A percentile compares a stretch with the other conserved stretches of the same genome.
phyloP scores from a whole-genome alignment of 2,329 filamentous ascomycete species.

The Clonostachys solani region DNA sequence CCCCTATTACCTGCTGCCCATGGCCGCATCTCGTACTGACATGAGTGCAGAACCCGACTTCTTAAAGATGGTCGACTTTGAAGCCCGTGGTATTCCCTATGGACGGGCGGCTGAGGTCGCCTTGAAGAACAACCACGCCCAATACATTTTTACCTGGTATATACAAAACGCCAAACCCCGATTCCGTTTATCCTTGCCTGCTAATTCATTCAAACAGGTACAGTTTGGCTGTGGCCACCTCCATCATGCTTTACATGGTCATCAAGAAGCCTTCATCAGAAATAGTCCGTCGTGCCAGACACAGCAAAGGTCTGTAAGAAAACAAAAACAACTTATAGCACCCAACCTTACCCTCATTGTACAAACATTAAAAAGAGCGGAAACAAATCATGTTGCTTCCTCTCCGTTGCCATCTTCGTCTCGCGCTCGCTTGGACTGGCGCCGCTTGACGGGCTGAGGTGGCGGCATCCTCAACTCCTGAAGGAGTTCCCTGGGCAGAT shows the following conservation, averaged over 20 bases:
- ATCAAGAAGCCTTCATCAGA: constrained; percentile 79
- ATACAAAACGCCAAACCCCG: constrained; percentile 18
- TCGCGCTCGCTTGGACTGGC: constrained; percentile 24
- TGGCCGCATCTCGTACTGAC: not conserved
- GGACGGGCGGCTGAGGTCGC: constrained; percentile 87
- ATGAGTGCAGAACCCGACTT: constrained; percentile 67
- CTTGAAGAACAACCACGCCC: constrained; percentile 90
- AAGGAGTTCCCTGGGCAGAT: constrained; percentile 77
- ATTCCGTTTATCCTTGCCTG: not conserved
- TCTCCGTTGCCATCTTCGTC: constrained; percentile 25
- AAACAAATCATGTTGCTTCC: constrained; percentile 26
- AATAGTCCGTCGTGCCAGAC: constrained; percentile 67
- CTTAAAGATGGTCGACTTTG: constrained; percentile 69
- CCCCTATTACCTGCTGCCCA: not conserved
- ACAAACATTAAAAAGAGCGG: constrained; percentile 4
- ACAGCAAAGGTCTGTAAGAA: constrained; percentile 32
- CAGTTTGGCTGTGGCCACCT: constrained; percentile 76
- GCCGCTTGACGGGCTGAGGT: constrained; percentile 44
- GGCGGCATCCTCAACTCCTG: constrained; percentile 75
- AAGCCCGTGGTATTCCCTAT: constrained; percentile 81
- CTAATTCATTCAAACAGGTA: constrained; percentile 56
- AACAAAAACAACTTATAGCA: constrained; percentile 11
- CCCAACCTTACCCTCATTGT: not conserved
- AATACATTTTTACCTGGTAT: constrained; percentile 99
- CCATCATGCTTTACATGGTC: constrained; percentile 96